Base-by-base conservation (phyloP, 495 filamentous ascomycete genomes). In the Penicillium herquei region DNA sequence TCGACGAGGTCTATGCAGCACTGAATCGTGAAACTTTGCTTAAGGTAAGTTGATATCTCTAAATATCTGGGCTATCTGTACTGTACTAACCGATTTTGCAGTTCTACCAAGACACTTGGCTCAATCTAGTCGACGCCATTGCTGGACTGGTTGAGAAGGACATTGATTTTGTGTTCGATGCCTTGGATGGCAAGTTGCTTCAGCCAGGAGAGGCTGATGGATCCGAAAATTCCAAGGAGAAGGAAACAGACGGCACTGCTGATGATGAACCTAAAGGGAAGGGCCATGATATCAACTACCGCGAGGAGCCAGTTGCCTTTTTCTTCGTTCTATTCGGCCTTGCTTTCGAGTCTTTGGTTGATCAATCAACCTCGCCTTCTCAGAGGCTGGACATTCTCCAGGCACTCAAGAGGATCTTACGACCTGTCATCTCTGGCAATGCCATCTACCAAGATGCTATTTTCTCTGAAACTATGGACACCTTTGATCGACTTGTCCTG, bases 311-410 rank as follows among this genome's bases (percentile, higher is more conserved):
- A 0, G 91, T 97, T 13, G 94, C 94, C 1, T 99, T 99, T 78
- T 99, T 99, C 73, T 99, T 99, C 62, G 92, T 99, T 9, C 80
- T 99, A 1, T 99, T 97, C 63, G 94, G 94, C 21, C 87, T 99
- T 53, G 91, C 92, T 0, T 96, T 98, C 59, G 94, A 99, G 70
- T 92, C 95, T 26, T 81, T 99, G 40, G 92, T 90, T 13, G 89
- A 87, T 7, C 85, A 91, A 52, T 84, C 87, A 11, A 87, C 84
- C 42, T 83, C 83, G 0, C 75, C 90, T 32, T 87, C 90, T 49
- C 91, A 96, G 64, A 93, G 90, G 10, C 75, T 98, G 40, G 90
- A 89, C 49, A 96, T 98, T 45, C 81, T 99, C 9, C 87, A 87
- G 58, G 94, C 93, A 5, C 78, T 99, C 13, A 94, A 94, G 77